Evolutionary conservation across 2,329 filamentous ascomycete species (phyloP), one percentile per base, ranked within the genome.

Genomic region (Domatiomyces catenatus): DNA sequence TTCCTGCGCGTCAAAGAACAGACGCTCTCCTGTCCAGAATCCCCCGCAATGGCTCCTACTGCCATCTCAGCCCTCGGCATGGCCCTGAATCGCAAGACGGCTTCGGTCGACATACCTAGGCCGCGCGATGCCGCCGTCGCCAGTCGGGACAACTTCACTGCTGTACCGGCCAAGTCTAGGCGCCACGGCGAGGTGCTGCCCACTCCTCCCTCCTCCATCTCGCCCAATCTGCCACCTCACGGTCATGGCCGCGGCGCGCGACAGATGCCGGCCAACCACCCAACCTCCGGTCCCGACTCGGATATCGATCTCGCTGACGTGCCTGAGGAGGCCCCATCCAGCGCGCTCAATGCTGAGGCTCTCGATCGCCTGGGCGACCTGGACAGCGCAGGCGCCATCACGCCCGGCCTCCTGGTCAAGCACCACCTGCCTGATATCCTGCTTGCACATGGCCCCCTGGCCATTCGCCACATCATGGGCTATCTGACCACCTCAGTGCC

Each of bases 181-280:
- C 54, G 53, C 43, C 46, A 54, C 48, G 58, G 54, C 54, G 60
- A 58, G 48, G 67, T 70, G 66, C 80, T 94, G 63, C 87, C 85
- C 56, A 95, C 90, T 66, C 90, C 90, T 64, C 90, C 90, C 54
- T 93, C 90, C 73, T 95, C 89, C 68, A 88, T 95, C 66, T 95
- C 89, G 55, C 90, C 90, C 47, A 83, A 80, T 60, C 76, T 95
- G 59, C 81, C 84, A 61, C 86, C 89, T 53, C 86, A 90, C 62
- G 84, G 83, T 62, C 79, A 84, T 64, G 84, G 83, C 67, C 76
- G 79, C 56, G 81, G 81, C 64, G 73, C 63, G 48, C 61, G 61
- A 20, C 58, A 60, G 52, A 58, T 64, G 52, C 61, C 3, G 3
- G 22, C 22, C 22, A 15, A 15, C 10, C 8, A 15, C 32, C 3